These are phyloP conservation scores for sorghum (Sorghum bicolor) DNA, from an alignment of 176 grass and related monocot species.

Conservation along the genomic window DNA sequence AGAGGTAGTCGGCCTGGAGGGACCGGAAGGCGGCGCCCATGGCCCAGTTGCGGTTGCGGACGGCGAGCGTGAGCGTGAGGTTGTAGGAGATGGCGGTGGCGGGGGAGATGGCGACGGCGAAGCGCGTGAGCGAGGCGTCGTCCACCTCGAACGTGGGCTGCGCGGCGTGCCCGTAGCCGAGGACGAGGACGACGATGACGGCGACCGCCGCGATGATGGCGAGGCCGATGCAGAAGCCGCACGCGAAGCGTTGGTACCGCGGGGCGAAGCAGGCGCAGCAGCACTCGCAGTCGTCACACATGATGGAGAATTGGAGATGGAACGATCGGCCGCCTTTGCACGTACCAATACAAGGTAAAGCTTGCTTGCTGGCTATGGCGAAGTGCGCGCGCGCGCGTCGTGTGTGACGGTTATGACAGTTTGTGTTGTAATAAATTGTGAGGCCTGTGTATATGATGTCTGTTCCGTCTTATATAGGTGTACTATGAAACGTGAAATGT, in stretches of 20 bases:
- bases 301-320: not conserved
- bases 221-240: conserved; percentile 31
- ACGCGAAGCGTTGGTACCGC: conserved; percentile 12
- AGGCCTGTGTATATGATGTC: not conserved
- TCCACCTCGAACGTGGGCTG: conserved; percentile 10
- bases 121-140: conserved; percentile 38
- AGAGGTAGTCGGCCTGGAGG: conserved; percentile 41
- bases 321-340: no score
- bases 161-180: conserved; percentile 23
- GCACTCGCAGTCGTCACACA: conserved; percentile 29
- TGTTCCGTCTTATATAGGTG: not conserved
- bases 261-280: conserved; percentile 25
- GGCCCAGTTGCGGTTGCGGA: conserved; percentile 40
- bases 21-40: conserved; percentile 31
- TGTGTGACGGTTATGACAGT: conserved; percentile 20
- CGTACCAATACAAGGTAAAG: no score
- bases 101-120: not conserved
- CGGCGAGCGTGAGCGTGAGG: conserved; percentile 34
- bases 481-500: not conserved
- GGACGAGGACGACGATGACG: conserved; percentile 9
- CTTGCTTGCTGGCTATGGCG: not conserved
- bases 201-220: not conserved
- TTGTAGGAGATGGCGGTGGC: conserved; percentile 39
- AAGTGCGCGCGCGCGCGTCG: not conserved
- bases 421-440: not conserved